These are phyloP conservation scores for Salvia sclarea DNA, from an alignment of 305 asterid genomes.

Conservation along the genomic window DNA sequence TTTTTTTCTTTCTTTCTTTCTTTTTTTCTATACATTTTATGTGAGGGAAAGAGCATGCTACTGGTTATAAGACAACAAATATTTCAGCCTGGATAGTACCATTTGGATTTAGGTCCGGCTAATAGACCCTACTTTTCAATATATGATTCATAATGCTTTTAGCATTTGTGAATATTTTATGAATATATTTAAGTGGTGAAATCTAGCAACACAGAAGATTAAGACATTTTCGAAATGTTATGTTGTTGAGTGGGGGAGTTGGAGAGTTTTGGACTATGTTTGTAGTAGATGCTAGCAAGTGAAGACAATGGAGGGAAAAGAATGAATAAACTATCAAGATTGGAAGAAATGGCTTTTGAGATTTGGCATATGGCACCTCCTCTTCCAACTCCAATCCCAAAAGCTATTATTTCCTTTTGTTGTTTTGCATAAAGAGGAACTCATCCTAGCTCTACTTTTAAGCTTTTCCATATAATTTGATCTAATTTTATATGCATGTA, in stretches of 20 bases:
- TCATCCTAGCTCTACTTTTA: conserved; percentile 24
- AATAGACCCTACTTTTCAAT: not conserved
- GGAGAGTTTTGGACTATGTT: conserved; percentile 33
- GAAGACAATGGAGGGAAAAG: conserved; percentile 10
- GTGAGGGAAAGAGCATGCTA: no score
- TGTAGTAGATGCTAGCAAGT: conserved; percentile 2
- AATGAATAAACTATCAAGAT: conserved; percentile 9
- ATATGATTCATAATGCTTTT: not conserved
- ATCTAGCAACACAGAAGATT: conserved; percentile 18
- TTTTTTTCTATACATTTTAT: no score
- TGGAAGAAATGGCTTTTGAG: conserved; percentile 29
- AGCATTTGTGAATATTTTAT: not conserved
- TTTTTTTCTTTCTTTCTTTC: no score
- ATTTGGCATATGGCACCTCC: conserved; percentile 18
- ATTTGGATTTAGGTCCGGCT: not conserved
- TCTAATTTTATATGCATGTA: not conserved
- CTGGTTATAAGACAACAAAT: no score
- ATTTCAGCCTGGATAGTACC: not conserved
- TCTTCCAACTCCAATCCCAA: conserved; percentile 24
- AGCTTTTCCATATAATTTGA: not conserved
- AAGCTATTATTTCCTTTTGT: conserved; percentile 31
- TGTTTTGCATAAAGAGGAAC: conserved; percentile 28
- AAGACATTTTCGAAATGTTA: not conserved
- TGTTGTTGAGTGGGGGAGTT: conserved; percentile 32
- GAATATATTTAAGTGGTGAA: not conserved